Evolutionary conservation across 1,284 basidiomycete genomes (phyloP), one percentile per base, ranked within the genome.

Genomic region (Crucibulum cyathiforme): DNA sequence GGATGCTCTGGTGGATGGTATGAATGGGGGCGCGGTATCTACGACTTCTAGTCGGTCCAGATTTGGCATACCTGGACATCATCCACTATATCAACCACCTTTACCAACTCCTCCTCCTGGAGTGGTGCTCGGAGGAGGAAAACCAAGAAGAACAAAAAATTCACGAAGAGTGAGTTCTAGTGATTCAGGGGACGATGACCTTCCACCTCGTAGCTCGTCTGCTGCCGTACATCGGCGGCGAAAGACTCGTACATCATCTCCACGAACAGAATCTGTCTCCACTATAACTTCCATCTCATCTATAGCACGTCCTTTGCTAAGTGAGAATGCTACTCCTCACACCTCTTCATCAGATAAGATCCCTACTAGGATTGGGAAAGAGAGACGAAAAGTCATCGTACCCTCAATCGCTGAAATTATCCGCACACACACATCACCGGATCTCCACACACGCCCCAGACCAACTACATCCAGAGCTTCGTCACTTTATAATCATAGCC

Each of bases 371-470:
- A 36, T 62, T 47, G 57, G 59, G 38, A 63, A 61, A 24, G 77
- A 80, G 56, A 74, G 66, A 56, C 72, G 69, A 36, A 78, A 78
- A 64, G 74, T 68, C 36, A 70, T 88, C 54, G 85, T 87, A 9
- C 92, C 92, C 51, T 92, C 90, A 17, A 94, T 94, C 69, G 90
- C 89, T 48, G 92, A 94, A 57, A 94, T 94, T 62, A 94, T 94
- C 61, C 86, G 89, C 48, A 84, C 82, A 35, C 87, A 94, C 74
- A 86, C 88, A 5, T 88, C 88, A 36, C 79, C 80, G 35, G 79
- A 85, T 60, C 78, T 79, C 53, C 84, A 84, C 66, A 59, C 70
- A 9, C 82, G 80, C 37, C 75, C 80, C 17, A 76, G 80, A 54
- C 79, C 81, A 55, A 70, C 80, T 15, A 78, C 80, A 15, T 71